Base-by-base conservation (phyloP, 139 green algal genomes). In the Chlamydomonas applanata region DNA sequence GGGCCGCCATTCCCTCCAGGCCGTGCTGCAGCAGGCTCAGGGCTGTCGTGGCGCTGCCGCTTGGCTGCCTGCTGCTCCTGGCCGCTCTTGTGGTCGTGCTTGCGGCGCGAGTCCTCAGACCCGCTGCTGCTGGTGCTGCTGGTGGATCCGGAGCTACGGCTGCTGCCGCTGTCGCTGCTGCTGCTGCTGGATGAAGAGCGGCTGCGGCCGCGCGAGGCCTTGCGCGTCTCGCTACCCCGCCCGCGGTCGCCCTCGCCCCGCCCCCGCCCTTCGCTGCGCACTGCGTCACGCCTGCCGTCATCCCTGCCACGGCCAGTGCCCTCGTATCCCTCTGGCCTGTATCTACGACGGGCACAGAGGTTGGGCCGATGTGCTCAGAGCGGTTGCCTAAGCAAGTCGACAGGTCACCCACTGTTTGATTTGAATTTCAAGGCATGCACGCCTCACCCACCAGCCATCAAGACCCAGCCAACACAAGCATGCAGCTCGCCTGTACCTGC, bases 61-160 rank as follows among this genome's bases (percentile, higher is more conserved):
- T 66, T 66, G 3, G 59, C n/a, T 66, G 59, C 59, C n/a, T 34
- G 59, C 59, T 35, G 59, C 54, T 62, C 54, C 9, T n/a, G 22
- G n/a, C 35, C 59, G 25, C n/a, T 35, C 11, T 66, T 49, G 59
- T 25, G 59, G 4, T 34, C 30, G n/a, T 30, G 24, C 59, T 66
- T 66, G 24, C n/a, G 59, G 4, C n/a, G n/a, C 59, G 29, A 29
- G 25, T 30, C 30, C 11, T 66, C 59, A 11, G 59, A 66, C 11
- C 59, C 59, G 32, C 68, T 74, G 46, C 22, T 68, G 36, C 65
- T 62, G 64, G 57, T 77, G 46, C 62, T 73, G 59, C 63, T 45
- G 32, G 24, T 49, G n/a, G 60, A 65, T 7, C 30, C 46, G 1
- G 61, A 68, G 32, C 44, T 44, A 2, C 65, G 69, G 34, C 30